Conservation (phyloP, 192 early-diverging fungal species). For the Podila horticola region DNA sequence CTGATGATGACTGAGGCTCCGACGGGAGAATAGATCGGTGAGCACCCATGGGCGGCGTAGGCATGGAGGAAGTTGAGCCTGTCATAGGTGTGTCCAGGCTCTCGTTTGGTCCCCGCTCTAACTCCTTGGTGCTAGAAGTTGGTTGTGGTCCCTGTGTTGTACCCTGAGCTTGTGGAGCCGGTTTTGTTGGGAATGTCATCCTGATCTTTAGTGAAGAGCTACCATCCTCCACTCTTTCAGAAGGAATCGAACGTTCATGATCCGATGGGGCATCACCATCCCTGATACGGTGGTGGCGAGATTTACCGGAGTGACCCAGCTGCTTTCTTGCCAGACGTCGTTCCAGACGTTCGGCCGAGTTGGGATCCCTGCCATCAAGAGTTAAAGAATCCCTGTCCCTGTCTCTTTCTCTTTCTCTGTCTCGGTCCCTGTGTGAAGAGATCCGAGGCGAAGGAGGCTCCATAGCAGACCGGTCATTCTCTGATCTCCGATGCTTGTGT, state of each 20-base stretch:
- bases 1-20: not conserved
- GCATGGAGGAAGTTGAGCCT: not conserved
- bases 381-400: not conserved
- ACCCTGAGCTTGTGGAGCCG: too few relatives aligned
- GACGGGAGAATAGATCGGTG: conserved; percentile 26
- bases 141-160: too few relatives aligned
- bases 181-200: too few relatives aligned
- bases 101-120: not conserved
- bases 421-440: not conserved
- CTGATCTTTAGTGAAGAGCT: too few relatives aligned
- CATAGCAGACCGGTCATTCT: conserved; percentile 1
- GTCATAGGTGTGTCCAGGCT: not conserved
- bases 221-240: conserved; percentile 2
- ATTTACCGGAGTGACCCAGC: conserved; percentile 15
- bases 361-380: conserved; percentile 5
- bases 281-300: conserved; percentile 12
- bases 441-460: conserved; percentile 13
- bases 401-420: not conserved
- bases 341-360: conserved; percentile 13
- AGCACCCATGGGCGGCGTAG: not conserved
- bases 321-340: conserved; percentile 31
- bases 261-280: conserved; percentile 11
- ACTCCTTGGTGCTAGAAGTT: not conserved
- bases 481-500: conserved; percentile 4
- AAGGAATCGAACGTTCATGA: not conserved